These are phyloP conservation scores for Arachis stenosperma DNA, from an alignment of 306 rosid species.

Conservation along the genomic window DNA sequence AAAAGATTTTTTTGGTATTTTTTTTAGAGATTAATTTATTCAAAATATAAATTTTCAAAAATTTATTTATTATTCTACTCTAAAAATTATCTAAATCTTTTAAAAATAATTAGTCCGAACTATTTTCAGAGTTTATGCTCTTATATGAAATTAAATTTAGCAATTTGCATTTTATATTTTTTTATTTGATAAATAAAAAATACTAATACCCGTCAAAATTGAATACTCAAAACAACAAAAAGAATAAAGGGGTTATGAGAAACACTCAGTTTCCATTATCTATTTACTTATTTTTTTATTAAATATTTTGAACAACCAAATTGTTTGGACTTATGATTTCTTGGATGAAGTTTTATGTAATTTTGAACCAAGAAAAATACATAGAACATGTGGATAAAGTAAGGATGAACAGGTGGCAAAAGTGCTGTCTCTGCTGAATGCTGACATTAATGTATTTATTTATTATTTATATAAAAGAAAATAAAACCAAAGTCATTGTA, in stretches of 20 bases:
- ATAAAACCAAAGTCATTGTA: conserved; percentile 5
- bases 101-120: no score
- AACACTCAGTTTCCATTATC: not conserved
- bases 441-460: not conserved
- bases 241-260: not conserved
- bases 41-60: no score
- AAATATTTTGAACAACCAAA: not conserved
- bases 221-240: not conserved
- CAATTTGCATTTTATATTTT: not conserved
- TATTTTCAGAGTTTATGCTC: no score
- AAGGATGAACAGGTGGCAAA: conserved; percentile 46
- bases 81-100: no score
- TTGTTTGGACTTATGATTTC: not conserved
- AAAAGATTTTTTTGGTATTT: no score
- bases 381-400: conserved; percentile 50
- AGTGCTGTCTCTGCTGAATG: conserved; percentile 46
- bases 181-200: no score
- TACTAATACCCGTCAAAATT: not conserved
- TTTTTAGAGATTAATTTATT: no score
- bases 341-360: conserved; percentile 32
- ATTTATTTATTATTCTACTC: no score
- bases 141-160: not conserved
- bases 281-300: not conserved
- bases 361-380: conserved; percentile 39
- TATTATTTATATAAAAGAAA: conserved; percentile 11